Base-by-base conservation (phyloP, 2,329 filamentous ascomycete species). In the Beauveria brongniartii region DNA sequence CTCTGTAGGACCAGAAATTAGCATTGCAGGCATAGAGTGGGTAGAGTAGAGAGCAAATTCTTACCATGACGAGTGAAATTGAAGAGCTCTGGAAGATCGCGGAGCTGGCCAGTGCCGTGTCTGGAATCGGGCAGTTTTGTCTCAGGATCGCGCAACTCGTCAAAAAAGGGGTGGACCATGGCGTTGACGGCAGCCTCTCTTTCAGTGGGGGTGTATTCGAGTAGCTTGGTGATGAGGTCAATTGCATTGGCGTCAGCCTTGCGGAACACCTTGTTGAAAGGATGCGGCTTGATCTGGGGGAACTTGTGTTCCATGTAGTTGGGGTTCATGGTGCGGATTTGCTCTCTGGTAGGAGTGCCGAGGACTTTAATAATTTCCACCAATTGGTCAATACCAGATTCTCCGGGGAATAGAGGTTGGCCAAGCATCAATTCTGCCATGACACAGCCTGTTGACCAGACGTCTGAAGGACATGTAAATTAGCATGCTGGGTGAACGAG, bases 271-370 rank as follows among this genome's bases (percentile, higher is more conserved):
- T 97, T 97, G 79, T 90, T 95, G 82, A 99, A 99, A 30, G 94
- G 94, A 72, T 99, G 94, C 62, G 94, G 94, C 81, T 99, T 99
- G 80, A 99, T 99, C 77, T 99, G 94, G 53, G 94, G 94, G 77
- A 99, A 99, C 80, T 97, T 97, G 80, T 99, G 94, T 79, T 99
- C 94, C 94, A 99, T 99, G 78, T 99, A 99, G 77, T 99, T 99
- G 63, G 94, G 94, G 77, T 99, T 99, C 94, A 99, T 99, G 66
- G 94, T 99, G 68, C 94, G 90, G 71, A 99, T 99, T 77, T 99
- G 94, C 75, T 99, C 94, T 66, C 94, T 85, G 41, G 94, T 97
- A 20, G 94, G 94, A 20, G 94, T 99, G 63, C 94, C 94, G 63
- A 99, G 80, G 58, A 99, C 93, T 79, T 99, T 99, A 82, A 99